Evolutionary conservation across 2,329 filamentous ascomycete genomes (phyloP), one percentile per base, ranked within the genome.

Genomic region (Coniochaeta sp.): DNA sequence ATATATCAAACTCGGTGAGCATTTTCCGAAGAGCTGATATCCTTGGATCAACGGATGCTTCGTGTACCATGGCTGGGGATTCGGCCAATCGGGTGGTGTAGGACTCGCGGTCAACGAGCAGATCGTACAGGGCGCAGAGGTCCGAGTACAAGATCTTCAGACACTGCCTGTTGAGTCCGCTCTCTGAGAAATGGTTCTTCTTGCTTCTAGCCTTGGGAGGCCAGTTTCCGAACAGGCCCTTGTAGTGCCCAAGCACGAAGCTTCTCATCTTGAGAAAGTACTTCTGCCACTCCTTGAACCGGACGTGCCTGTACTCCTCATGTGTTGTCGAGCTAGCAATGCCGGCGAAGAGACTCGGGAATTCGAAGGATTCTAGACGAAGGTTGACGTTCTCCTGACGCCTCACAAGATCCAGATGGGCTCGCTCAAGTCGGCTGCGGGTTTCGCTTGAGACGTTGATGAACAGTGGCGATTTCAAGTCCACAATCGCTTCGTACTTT

Each of bases 181-280:
- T 90, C 66, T 93, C 91, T 31, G 89, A 88, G 64, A 96, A 91
- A 0, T 88, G 84, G 70, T 96, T 96, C 81, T 96, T 96, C 80
- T 96, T 96, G 67, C 87, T 93, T 67, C 84, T 89, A 1, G 92
- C 91, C 72, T 95, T 96, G 9, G 95, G 93, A 2, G 95, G 93
- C 93, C 93, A 96, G 71, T 81, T 86, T 22, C 83, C 82, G 60
- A 87, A 82, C 4, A 77, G 76, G 14, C 76, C 69, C 71, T 84
- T 86, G 70, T 86, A 86, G 72, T 92, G 88, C 64, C 80, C 77
- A 58, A 92, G 77, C 19, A 88, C 82, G 70, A 92, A 91, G 43
- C 85, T 84, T 43, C 91, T 83, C 80, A 93, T 91, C 60, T 84
- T 85, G 62, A 82, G 76, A 70, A 93, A 98, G 1, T 87, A 82